These are phyloP conservation scores for Quillaja saponaria DNA, from an alignment of 306 rosid species.

Conservation along the genomic window DNA sequence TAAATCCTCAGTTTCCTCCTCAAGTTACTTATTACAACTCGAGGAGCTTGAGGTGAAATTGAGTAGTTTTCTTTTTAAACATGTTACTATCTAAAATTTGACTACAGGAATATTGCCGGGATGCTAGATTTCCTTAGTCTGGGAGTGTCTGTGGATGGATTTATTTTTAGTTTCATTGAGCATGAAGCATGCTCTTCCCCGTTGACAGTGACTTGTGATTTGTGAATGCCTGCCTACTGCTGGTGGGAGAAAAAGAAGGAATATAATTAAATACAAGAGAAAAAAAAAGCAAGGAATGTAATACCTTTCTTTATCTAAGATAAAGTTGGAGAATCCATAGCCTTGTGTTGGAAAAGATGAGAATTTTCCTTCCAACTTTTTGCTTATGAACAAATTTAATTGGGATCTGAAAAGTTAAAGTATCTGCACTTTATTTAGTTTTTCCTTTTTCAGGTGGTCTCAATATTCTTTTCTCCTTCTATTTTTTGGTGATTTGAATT, in stretches of 20 bases:
- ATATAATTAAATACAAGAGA: constrained; percentile 40
- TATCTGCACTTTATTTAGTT: constrained; percentile 12
- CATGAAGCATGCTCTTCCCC: constrained; percentile 10
- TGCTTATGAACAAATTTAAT: constrained; percentile 39
- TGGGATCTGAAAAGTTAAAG: constrained; percentile 30
- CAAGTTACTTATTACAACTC: no score
- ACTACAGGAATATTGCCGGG: constrained; percentile 10
- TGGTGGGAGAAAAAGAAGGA: constrained; percentile 48
- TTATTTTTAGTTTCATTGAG: background rate
- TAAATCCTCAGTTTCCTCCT: background rate
- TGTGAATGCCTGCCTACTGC: constrained; percentile 31
- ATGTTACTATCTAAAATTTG: no score
- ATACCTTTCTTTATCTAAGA: constrained; percentile 61
- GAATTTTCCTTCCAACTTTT: constrained; percentile 42
- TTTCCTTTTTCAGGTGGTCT: constrained; percentile 7
- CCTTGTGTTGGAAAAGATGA: constrained; percentile 37
- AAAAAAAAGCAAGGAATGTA: constrained; percentile 57
- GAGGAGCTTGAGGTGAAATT: no score
- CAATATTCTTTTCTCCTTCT: background rate
- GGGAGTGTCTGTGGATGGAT: constrained; percentile 1
- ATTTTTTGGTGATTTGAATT: no score
- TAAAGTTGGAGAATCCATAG: constrained; percentile 64
- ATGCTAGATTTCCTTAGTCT: constrained; percentile 15
- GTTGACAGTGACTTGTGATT: constrained; percentile 45
- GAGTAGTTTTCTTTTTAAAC: no score